Percentiles rank a stretch among this genome's conserved stretches.
Conservation (phyloP, 331 rosid species). For the Prunus yedoensis region DNA sequence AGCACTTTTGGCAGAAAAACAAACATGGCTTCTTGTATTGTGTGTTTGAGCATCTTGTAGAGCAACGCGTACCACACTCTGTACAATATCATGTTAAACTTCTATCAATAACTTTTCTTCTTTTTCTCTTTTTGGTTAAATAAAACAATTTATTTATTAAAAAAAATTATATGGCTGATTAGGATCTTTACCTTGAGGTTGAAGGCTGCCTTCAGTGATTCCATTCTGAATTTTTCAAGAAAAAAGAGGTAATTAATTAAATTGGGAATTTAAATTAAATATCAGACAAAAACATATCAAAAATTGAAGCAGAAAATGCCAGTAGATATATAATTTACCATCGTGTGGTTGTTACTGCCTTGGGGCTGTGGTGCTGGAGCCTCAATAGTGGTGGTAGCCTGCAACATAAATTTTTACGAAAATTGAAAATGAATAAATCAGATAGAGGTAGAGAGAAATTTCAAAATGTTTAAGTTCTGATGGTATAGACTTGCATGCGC, state of each 20-base stretch:
- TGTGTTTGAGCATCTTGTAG: constrained; percentile 63
- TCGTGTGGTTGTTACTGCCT: constrained; percentile 7
- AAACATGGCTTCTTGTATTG: constrained; percentile 78
- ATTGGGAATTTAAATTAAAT: not conserved
- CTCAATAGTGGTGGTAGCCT: constrained; percentile 2
- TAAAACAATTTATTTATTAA: too few species aligned
- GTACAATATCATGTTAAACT: not conserved
- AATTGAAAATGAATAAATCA: not conserved
- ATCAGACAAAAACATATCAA: not conserved
- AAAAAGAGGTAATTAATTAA: not conserved
- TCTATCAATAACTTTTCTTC: too few species aligned
- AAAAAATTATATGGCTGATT: not conserved
- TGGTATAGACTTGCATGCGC: not conserved
- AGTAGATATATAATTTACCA: constrained; percentile 8
- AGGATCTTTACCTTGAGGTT: constrained; percentile 25
- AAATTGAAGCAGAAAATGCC: not conserved
- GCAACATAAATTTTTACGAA: not conserved
- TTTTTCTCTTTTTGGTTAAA: not conserved
- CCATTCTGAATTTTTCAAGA: constrained; percentile 22
- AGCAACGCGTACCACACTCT: constrained; percentile 67
- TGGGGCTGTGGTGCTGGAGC: constrained; percentile 42
- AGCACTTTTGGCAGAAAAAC: constrained; percentile 77
- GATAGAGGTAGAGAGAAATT: not conserved
- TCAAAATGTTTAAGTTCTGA: not conserved
- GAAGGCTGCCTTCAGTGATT: constrained; percentile 33